phyloP scores from a whole-genome alignment of 2,329 filamentous ascomycete species.

The Dactylella cylindrospora region DNA sequence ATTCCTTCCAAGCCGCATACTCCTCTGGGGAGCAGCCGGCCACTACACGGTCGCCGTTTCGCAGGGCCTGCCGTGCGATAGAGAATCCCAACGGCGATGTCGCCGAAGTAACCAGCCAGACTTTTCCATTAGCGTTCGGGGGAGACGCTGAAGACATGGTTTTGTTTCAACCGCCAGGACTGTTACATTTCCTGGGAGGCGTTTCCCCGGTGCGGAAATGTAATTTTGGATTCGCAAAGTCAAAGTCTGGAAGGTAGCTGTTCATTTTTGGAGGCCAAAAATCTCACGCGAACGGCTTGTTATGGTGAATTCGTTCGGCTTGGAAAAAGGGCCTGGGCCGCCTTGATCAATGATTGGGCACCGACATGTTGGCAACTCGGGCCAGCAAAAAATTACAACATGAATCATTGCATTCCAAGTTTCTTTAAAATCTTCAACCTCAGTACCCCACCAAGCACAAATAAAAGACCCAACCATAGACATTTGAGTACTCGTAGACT shows the following conservation, averaged over 20 bases:
- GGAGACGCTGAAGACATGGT: conserved; percentile 26
- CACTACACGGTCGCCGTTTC: conserved; percentile 88
- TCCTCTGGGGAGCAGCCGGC: conserved; percentile 78
- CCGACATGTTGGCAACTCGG: conserved; percentile 23
- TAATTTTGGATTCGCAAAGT: not conserved
- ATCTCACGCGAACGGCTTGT: not conserved
- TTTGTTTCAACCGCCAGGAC: conserved; percentile 18
- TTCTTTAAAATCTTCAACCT: not conserved
- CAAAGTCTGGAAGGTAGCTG: not conserved
- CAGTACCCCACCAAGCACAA: not conserved
- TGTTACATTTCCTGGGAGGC: not conserved
- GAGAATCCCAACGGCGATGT: conserved; percentile 82
- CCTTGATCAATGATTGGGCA: too few relatives aligned
- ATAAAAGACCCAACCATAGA: too few relatives aligned
- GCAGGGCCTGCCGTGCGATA: conserved; percentile 75
- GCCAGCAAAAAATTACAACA: conserved; percentile 31
- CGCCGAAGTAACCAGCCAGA: conserved; percentile 89
- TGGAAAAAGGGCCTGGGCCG: too few relatives aligned
- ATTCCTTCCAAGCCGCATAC: conserved; percentile 59
- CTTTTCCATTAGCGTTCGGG: conserved; percentile 50
- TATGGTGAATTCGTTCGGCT: too few relatives aligned
- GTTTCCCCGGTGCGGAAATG: too few relatives aligned
- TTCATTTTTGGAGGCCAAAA: not conserved
- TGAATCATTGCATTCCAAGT: conserved; percentile 7
- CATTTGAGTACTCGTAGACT: not conserved